Evolutionary conservation across 1,139 yeast species (phyloP).

Genomic region (Candida sanyaensis): DNA sequence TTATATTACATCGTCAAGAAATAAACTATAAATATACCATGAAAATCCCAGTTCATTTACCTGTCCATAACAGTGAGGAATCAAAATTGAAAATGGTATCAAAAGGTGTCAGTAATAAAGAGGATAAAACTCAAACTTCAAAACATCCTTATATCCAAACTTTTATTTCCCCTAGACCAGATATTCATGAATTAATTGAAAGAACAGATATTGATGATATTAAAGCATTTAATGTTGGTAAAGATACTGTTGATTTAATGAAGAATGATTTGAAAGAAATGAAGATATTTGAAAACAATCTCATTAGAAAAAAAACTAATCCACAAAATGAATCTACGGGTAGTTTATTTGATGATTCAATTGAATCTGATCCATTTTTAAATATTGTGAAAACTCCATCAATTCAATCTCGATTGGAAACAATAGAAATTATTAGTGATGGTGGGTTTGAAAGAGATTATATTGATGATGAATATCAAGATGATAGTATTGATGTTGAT

Average conservation of each 20-base stretch:
- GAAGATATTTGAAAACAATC: not conserved
- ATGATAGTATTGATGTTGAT: no score
- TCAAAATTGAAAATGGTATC: not conserved
- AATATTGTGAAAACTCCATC: not conserved
- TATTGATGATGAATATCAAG: no score
- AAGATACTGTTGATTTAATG: not conserved
- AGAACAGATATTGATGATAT: conserved; percentile 4
- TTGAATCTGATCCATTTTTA: not conserved
- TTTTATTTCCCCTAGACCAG: conserved; percentile 6
- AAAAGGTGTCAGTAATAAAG: not conserved
- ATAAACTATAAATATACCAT: conserved; percentile 1
- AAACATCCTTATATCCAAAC: not conserved
- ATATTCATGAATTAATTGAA: conserved; percentile 1
- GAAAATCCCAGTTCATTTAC: not conserved
- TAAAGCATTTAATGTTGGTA: conserved; percentile 3
- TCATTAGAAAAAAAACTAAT: not conserved
- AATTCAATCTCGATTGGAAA: not conserved
- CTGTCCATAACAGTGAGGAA: not conserved
- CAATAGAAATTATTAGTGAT: conserved; percentile 3
- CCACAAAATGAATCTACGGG: not conserved
- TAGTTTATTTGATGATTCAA: not conserved
- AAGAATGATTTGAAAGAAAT: not conserved
- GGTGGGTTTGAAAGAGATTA: not conserved
- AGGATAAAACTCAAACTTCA: not conserved
- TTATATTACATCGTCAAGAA: not conserved